Conservation (phyloP, 805 yeast genomes). For the Lipomyces mesembrius region DNA sequence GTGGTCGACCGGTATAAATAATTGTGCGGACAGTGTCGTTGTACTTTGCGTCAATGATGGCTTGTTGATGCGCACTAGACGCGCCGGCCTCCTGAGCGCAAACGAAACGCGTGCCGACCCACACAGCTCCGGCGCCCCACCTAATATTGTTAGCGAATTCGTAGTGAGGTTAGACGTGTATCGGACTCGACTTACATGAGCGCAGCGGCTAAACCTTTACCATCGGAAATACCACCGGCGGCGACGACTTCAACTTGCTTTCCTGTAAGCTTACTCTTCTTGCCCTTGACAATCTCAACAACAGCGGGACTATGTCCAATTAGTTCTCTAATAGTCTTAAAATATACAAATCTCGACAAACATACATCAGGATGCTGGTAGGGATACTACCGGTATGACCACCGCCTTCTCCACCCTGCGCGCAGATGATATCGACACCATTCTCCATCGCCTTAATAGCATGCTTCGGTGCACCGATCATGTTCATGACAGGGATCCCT, state of each 20-base stretch:
- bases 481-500: conserved; percentile 41
- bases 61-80: conserved; percentile 38
- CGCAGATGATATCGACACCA: conserved; percentile 41
- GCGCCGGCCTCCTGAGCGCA: conserved; percentile 42
- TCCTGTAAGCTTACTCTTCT: conserved; percentile 39
- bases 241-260: conserved; percentile 40
- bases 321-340: not conserved
- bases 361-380: conserved; percentile 36
- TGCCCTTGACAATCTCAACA: conserved; percentile 39
- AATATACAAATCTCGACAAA: not conserved
- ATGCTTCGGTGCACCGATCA: conserved; percentile 41
- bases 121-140: conserved; percentile 41
- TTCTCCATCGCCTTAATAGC: conserved; percentile 38
- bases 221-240: conserved; percentile 42
- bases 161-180: not conserved
- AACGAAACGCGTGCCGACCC: conserved; percentile 43
- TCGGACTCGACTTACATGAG: conserved; percentile 20
- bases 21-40: conserved; percentile 40
- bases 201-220: conserved; percentile 41
- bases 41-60: conserved; percentile 34
- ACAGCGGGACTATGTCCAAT: conserved; percentile 37
- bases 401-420: conserved; percentile 44
- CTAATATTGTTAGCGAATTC: not conserved
- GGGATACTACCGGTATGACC: conserved; percentile 42
- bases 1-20: conserved; percentile 41